Base-by-base conservation (phyloP, 1,284 basidiomycete species). In the Veloboletus limbatus region DNA sequence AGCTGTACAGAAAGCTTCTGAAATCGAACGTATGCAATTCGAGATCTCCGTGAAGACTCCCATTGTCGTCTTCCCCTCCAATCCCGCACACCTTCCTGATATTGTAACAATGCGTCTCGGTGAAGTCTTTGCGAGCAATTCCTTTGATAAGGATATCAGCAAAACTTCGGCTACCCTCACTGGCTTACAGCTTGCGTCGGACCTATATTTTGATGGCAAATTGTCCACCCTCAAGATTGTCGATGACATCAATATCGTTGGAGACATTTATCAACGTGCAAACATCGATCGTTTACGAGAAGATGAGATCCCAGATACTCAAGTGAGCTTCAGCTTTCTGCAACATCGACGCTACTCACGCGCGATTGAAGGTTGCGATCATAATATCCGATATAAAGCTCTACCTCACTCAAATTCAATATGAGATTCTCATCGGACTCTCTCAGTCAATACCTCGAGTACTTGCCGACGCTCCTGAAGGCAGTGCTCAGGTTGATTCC, bases 11-110 rank as follows among this genome's bases (percentile, higher is more conserved):
- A 81, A 83, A 41, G 97, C 95, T 4, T 84, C 92, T 27, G 88
- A 91, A 66, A 87, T 95, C 11, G 85, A 92, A 57, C 79, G 84
- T 48, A 94, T 99, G 89, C 83, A 90, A 63, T 98, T 96, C 70
- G 84, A 96, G 52, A 67, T 99, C 22, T 82, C 87, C 30, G 76
- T 99, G 65, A 92, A 93, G 69, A 90, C 95, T 0, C 97, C 97
- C 0, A 97, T 99, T 56, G 70, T 99, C 33, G 75, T 97, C 17
- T 85, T 99, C 56, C 96, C 97, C 5, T 79, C 82, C 10, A 77
- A 91, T 58, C 76, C 87, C 4, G 65, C 75, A 14, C 68, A 63
- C 8, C 85, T 85, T 6, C 69, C 70, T 2, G 91, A 98, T 65
- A 73, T 77, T 24, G 74, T 99, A 40, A 78, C 87, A 4, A 79